Percentiles rank a stretch among this genome's conserved stretches.
These are phyloP conservation scores for Picea abies DNA, from an alignment of 83 land plant genomes.

Conservation along the genomic window DNA sequence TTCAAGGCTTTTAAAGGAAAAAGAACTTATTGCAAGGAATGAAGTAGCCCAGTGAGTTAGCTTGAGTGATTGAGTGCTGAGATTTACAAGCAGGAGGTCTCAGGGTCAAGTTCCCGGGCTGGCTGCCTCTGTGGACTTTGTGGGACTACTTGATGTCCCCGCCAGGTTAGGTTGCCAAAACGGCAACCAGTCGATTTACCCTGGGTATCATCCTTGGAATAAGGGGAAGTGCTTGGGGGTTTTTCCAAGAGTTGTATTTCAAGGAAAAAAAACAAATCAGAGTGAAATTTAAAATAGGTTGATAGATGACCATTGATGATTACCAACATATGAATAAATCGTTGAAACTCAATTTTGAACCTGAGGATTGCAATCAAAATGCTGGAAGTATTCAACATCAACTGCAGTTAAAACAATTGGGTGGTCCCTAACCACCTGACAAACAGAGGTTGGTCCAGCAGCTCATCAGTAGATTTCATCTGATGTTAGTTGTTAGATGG, in stretches of 20 bases:
- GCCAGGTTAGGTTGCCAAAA: too few relatives aligned
- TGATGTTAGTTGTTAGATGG: neutral
- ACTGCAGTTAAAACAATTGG: neutral
- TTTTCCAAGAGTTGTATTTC: too few relatives aligned
- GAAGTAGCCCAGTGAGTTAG: too few relatives aligned
- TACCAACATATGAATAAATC: neutral
- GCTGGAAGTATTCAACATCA: neutral
- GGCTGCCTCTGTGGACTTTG: too few relatives aligned
- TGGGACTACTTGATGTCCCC: too few relatives aligned
- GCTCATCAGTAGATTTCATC: neutral
- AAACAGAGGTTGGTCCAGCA: neutral
- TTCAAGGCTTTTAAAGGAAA: neutral
- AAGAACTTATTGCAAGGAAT: neutral
- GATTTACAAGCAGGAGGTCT: too few relatives aligned
- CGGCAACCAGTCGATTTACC: too few relatives aligned
- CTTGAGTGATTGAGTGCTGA: too few relatives aligned
- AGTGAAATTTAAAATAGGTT: neutral
- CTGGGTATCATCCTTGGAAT: too few relatives aligned
- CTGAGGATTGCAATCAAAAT: neutral
- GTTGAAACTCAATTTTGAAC: neutral
- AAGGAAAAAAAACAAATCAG: too few relatives aligned
- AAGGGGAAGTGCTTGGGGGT: too few relatives aligned
- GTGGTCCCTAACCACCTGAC: neutral
- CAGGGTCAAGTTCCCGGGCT: too few relatives aligned
- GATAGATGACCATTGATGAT: neutral